phyloP scores from a whole-genome alignment of 2,329 filamentous ascomycete genomes.

The Podosphaera xanthii region DNA sequence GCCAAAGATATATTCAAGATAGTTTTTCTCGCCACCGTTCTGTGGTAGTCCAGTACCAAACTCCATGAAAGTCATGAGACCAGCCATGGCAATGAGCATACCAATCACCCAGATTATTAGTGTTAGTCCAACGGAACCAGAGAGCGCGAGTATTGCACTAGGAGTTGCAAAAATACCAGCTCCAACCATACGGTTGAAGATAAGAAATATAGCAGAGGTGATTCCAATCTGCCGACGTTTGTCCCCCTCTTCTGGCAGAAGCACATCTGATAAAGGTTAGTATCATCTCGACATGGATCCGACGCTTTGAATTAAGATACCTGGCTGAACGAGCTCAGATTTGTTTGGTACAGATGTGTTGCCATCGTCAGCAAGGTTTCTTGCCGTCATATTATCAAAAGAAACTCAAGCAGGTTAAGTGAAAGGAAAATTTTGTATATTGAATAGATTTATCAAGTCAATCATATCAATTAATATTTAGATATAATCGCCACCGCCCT shows the following conservation, averaged over 20 bases:
- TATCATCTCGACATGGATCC: too few species aligned
- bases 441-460: too few species aligned
- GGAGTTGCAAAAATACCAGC: slow-evolving; percentile 46
- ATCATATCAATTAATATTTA: too few species aligned
- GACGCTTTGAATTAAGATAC: too few species aligned
- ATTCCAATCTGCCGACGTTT: slow-evolving; percentile 29
- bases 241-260: not conserved
- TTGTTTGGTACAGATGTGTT: too few species aligned
- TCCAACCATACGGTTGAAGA: slow-evolving; percentile 43
- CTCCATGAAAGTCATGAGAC: slow-evolving; percentile 42
- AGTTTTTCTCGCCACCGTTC: slow-evolving; percentile 45
- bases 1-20: slow-evolving; percentile 40
- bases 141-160: slow-evolving; percentile 29
- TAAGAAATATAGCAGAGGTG: slow-evolving; percentile 31
- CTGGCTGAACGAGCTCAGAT: too few species aligned
- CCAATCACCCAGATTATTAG: slow-evolving; percentile 41
- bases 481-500: too few species aligned
- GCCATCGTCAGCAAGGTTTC: too few species aligned
- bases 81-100: slow-evolving; percentile 36
- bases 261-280: too few species aligned
- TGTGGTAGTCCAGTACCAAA: slow-evolving; percentile 40
- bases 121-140: slow-evolving; percentile 36
- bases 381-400: too few species aligned
- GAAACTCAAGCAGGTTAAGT: too few species aligned
- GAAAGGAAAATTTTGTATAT: too few species aligned